These are phyloP conservation scores for Brassica incana DNA, from an alignment of 345 rosid species.

Conservation along the genomic window DNA sequence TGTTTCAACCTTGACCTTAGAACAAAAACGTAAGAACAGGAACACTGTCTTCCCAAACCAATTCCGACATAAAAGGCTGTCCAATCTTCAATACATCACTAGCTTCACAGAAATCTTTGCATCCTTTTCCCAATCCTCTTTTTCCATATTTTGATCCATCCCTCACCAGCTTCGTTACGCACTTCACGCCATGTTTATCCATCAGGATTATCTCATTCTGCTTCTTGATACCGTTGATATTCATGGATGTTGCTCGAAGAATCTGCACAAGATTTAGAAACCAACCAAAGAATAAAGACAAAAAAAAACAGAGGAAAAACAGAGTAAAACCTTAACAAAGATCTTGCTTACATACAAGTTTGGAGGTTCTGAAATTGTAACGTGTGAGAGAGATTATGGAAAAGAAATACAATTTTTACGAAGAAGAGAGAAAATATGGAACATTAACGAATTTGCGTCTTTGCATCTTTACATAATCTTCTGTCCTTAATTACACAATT, in stretches of 20 bases:
- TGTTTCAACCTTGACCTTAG: constrained; percentile 16
- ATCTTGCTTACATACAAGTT: constrained; percentile 16
- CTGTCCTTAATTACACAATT: no score
- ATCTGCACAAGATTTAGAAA: constrained; percentile 11
- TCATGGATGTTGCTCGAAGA: not conserved
- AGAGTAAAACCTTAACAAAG: not conserved
- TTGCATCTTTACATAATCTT: no score
- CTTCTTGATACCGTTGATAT: constrained; percentile 1
- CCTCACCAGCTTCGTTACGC: not conserved
- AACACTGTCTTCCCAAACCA: constrained; percentile 10
- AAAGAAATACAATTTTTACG: no score
- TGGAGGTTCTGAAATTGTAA: constrained; percentile 20
- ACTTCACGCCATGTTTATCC: constrained; percentile 21
- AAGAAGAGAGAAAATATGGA: no score
- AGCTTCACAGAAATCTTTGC: constrained; percentile 22
- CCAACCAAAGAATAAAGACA: not conserved
- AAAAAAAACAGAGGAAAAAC: not conserved
- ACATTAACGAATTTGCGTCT: no score
- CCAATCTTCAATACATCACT: constrained; percentile 8
- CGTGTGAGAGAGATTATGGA: constrained; percentile 4
- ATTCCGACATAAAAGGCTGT: constrained; percentile 7
- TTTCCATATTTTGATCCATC: constrained; percentile 12
- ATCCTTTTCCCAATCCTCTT: constrained; percentile 30
- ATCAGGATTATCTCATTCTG: not conserved
- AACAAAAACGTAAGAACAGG: constrained; percentile 22